These are phyloP conservation scores for Sporothrix inflata DNA, from an alignment of 2,329 filamentous ascomycete species.

Conservation along the genomic window DNA sequence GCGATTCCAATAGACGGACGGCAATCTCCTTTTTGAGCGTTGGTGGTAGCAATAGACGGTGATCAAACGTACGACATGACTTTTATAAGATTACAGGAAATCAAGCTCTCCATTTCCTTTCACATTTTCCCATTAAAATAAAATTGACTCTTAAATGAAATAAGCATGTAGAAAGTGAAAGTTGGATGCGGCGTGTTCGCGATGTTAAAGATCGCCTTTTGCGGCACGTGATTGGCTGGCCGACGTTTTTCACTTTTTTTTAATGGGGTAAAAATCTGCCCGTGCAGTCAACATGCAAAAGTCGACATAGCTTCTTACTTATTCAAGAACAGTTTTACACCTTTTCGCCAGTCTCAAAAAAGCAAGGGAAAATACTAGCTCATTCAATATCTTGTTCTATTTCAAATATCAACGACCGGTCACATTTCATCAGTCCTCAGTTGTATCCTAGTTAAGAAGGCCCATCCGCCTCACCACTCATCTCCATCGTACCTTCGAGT, in stretches of 20 bases:
- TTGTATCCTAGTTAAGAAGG: not conserved
- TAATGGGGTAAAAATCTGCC: constrained; percentile 28
- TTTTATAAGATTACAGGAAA: too few relatives aligned
- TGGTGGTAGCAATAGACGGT: constrained; percentile 9
- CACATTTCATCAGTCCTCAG: not conserved
- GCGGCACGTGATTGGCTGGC: constrained; percentile 27
- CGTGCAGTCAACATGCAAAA: not conserved
- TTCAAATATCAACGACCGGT: not conserved
- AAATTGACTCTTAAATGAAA: not conserved
- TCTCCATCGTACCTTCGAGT: not conserved
- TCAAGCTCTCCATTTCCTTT: too few relatives aligned
- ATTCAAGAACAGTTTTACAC: not conserved
- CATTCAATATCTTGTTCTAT: too few relatives aligned
- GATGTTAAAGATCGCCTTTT: constrained; percentile 10
- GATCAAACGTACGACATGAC: not conserved
- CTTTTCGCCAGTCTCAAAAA: not conserved
- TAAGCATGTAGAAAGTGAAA: not conserved
- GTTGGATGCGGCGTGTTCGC: not conserved
- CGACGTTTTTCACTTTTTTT: not conserved
- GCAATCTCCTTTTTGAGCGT: not conserved
- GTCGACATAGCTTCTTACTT: not conserved
- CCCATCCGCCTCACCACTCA: not conserved
- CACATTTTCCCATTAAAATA: too few relatives aligned
- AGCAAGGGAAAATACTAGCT: not conserved
- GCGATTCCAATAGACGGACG: constrained; percentile 3